Percentiles rank a stretch among this genome's conserved stretches.
Evolutionary conservation across 345 rosid species (phyloP).

Genomic region (Trapa bicornis): DNA sequence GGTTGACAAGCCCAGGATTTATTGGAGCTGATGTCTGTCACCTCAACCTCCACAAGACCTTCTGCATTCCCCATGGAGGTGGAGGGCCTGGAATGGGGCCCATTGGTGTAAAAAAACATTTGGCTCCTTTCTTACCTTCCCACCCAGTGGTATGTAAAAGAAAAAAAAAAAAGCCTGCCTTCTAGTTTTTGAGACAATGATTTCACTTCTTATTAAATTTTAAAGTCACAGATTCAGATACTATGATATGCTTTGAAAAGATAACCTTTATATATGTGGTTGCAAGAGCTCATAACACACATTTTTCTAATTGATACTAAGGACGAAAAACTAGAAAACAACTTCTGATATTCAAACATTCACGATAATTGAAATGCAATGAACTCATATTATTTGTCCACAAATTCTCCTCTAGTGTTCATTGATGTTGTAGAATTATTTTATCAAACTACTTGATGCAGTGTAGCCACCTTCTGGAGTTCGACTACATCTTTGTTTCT

Average conservation of each 20-base stretch:
- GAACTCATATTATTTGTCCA: background rate
- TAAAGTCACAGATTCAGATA: background rate
- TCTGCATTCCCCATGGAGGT: constrained; percentile 98
- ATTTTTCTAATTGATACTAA: background rate
- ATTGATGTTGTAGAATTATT: background rate
- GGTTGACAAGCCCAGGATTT: constrained; percentile 93
- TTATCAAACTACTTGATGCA: background rate
- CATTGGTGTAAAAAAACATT: constrained; percentile 91
- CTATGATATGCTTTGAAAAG: background rate
- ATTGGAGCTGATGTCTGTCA: constrained; percentile 99
- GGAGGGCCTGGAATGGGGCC: constrained; percentile 99
- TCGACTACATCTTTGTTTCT: background rate
- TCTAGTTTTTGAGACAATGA: constrained; percentile 1
- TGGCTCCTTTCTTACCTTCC: constrained; percentile 93
- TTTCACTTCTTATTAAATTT: background rate
- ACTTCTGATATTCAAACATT: background rate
- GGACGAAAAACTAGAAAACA: background rate
- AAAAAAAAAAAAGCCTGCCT: background rate
- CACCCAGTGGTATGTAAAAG: constrained; percentile 76
- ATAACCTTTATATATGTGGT: background rate
- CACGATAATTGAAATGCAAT: background rate
- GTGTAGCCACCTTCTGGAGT: background rate
- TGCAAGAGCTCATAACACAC: no score
- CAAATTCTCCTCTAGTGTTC: background rate
- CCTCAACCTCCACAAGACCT: constrained; percentile 97